phyloP scores from a whole-genome alignment of 176 grass and related monocot species.

The Carex kokanica region DNA sequence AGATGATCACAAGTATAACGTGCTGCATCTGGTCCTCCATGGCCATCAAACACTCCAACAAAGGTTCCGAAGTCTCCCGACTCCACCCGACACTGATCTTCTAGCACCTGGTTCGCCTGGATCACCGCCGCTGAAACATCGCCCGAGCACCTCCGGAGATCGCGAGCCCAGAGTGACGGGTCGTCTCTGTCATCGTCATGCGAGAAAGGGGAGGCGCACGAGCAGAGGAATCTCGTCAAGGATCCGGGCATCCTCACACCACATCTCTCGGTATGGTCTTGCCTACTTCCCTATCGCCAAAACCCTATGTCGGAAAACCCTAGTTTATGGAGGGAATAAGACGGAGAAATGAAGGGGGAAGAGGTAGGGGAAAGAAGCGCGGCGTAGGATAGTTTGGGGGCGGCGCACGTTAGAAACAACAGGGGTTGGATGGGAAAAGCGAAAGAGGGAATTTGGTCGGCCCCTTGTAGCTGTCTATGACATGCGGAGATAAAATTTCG shows the following conservation, averaged over 20 bases:
- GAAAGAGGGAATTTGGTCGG: constrained; percentile 21
- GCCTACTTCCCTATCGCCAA: background rate
- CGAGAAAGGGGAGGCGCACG: constrained; percentile 42
- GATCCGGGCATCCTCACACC: constrained; percentile 63
- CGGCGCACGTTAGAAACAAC: constrained; percentile 22
- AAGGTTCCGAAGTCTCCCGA: constrained; percentile 72
- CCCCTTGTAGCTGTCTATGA: constrained; percentile 15
- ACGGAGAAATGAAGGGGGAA: constrained; percentile 1
- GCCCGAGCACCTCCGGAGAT: constrained; percentile 51
- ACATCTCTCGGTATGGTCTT: constrained; percentile 56
- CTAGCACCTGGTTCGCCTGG: constrained; percentile 85
- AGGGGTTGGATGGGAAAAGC: constrained; percentile 12
- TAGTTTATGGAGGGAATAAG: constrained; percentile 6
- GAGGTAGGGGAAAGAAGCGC: constrained; percentile 17
- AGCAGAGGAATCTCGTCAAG: constrained; percentile 76
- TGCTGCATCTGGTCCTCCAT: constrained; percentile 65
- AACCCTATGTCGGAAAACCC: constrained; percentile 25
- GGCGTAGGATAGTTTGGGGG: constrained; percentile 24
- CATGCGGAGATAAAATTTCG: background rate
- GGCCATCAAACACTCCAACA: constrained; percentile 74
- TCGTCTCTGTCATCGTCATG: constrained; percentile 41
- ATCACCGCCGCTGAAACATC: constrained; percentile 73
- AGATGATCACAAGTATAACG: constrained; percentile 84
- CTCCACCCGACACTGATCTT: constrained; percentile 89
- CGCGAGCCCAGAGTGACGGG: constrained; percentile 60